Percentiles rank a stretch among this genome's conserved stretches.
Evolutionary conservation across 2,329 filamentous ascomycete genomes (phyloP).

Genomic region (Scytalidium lignicola): DNA sequence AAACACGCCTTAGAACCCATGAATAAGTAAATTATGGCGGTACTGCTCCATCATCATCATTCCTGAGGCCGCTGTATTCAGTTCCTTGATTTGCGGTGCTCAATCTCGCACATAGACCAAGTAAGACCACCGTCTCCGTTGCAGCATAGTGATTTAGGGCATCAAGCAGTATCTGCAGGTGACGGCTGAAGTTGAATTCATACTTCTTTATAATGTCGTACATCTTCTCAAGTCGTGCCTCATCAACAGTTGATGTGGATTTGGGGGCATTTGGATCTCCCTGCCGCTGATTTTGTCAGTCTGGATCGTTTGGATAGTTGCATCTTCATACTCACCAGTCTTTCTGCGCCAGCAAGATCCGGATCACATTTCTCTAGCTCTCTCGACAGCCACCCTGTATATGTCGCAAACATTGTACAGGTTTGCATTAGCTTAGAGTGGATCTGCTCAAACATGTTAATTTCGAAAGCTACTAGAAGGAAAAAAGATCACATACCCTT

Average conservation of each 20-base stretch:
- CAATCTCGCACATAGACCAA: slow-evolving; percentile 79
- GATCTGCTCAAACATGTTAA: slow-evolving; percentile 52
- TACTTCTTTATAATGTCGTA: slow-evolving; percentile 87
- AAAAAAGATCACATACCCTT: slow-evolving; percentile 50
- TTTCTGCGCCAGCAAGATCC: slow-evolving; percentile 58
- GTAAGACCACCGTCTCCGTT: slow-evolving; percentile 89
- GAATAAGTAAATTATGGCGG: slow-evolving; percentile 9
- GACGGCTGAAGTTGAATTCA: slow-evolving; percentile 86
- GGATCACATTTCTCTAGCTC: slow-evolving; percentile 81
- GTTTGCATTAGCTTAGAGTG: slow-evolving; percentile 96
- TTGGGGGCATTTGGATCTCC: slow-evolving; percentile 19
- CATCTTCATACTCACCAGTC: slow-evolving; percentile 53
- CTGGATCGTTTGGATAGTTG: slow-evolving; percentile 57
- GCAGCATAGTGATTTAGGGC: slow-evolving; percentile 96
- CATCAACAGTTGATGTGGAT: slow-evolving; percentile 17
- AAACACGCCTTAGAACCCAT: not conserved
- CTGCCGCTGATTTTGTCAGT: slow-evolving; percentile 38
- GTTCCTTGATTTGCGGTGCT: slow-evolving; percentile 77
- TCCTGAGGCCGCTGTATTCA: slow-evolving; percentile 54
- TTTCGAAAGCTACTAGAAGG: not conserved
- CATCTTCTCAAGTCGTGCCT: slow-evolving; percentile 38
- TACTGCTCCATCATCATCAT: slow-evolving; percentile 47
- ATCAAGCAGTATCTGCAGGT: slow-evolving; percentile 89
- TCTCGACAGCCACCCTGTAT: slow-evolving; percentile 79
- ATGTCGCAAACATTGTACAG: slow-evolving; percentile 88